A percentile compares a stretch with the other conserved stretches of the same genome.
These are phyloP conservation scores for Neotropicomus parvogracilis DNA, from an alignment of 1,284 basidiomycete species.

Conservation along the genomic window DNA sequence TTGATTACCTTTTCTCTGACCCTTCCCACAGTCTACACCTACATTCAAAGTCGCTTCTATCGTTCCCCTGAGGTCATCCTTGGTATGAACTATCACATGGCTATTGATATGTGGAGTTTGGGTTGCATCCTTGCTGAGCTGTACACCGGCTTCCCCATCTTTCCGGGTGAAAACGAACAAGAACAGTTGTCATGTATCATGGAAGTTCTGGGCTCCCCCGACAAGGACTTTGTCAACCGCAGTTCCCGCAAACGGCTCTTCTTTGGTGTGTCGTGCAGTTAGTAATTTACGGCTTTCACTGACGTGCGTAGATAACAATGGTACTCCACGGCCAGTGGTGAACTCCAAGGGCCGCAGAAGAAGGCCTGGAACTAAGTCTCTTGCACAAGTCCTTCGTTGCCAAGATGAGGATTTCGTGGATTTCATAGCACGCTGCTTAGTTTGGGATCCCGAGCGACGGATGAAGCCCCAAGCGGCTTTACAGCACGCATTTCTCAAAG, in stretches of 20 bases:
- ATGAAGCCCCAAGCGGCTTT: conserved; percentile 92
- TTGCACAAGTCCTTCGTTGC: conserved; percentile 84
- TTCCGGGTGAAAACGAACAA: conserved; percentile 99
- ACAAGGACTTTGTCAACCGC: conserved; percentile 91
- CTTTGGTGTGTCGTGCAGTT: conserved; percentile 67
- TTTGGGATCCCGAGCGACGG: conserved; percentile 96
- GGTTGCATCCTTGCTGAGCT: conserved; percentile 98
- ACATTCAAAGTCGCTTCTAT: conserved; percentile 96
- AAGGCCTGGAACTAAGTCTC: conserved; percentile 85
- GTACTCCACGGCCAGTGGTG: conserved; percentile 87
- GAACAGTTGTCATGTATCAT: conserved; percentile 99
- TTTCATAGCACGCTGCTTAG: conserved; percentile 92
- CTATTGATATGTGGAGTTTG: conserved; percentile 96
- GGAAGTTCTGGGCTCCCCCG: conserved; percentile 96
- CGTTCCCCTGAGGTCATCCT: conserved; percentile 93
- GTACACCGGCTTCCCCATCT: conserved; percentile 98
- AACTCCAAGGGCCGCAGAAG: conserved; percentile 95
- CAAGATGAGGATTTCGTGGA: conserved; percentile 89
- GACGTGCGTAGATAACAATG: conserved; percentile 73
- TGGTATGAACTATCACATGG: conserved; percentile 94
- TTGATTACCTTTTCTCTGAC: conserved; percentile 15
- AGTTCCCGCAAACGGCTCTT: conserved; percentile 94
- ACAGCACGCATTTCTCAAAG: conserved; percentile 85
- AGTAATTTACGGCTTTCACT: background rate
- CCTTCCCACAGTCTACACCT: conserved; percentile 78